Conservation (phyloP, 2,329 filamentous ascomycete species). For the Clarireedia hainanense region DNA sequence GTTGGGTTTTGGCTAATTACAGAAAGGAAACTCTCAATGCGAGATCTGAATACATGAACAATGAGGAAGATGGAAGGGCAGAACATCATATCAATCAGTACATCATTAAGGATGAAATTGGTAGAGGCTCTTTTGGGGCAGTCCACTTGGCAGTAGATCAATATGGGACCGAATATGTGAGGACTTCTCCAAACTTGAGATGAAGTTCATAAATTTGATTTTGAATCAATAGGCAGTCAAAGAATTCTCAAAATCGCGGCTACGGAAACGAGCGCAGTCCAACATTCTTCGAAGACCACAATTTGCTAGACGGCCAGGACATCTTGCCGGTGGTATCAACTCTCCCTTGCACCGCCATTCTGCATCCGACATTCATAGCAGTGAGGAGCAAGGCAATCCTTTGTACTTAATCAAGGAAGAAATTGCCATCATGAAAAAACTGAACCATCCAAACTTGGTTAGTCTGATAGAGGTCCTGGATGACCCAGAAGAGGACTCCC, state of each 20-base stretch:
- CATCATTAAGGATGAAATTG: constrained; percentile 87
- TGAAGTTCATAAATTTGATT: constrained; percentile 1
- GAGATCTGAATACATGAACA: constrained; percentile 76
- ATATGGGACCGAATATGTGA: constrained; percentile 86
- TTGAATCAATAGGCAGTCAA: constrained; percentile 68
- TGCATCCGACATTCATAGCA: constrained; percentile 41
- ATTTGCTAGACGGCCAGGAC: constrained; percentile 42
- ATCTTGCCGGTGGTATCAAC: constrained; percentile 36
- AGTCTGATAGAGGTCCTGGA: constrained; percentile 89
- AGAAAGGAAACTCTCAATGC: constrained; percentile 78
- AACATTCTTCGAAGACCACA: constrained; percentile 67
- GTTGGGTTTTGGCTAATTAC: background rate
- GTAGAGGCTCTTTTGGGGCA: constrained; percentile 89
- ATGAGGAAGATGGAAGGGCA: constrained; percentile 70
- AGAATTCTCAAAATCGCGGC: constrained; percentile 88
- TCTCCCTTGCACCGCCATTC: constrained; percentile 43
- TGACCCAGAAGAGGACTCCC: constrained; percentile 87
- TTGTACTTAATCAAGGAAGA: constrained; percentile 89
- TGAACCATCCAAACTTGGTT: constrained; percentile 91
- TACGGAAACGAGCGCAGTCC: constrained; percentile 85
- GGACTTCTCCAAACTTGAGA: constrained; percentile 25
- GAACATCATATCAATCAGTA: constrained; percentile 94
- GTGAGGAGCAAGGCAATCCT: constrained; percentile 58
- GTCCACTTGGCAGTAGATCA: constrained; percentile 88
- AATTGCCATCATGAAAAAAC: constrained; percentile 98